These are phyloP conservation scores for Fusarium marasasianum DNA, from an alignment of 2,329 filamentous ascomycete genomes.

Conservation along the genomic window DNA sequence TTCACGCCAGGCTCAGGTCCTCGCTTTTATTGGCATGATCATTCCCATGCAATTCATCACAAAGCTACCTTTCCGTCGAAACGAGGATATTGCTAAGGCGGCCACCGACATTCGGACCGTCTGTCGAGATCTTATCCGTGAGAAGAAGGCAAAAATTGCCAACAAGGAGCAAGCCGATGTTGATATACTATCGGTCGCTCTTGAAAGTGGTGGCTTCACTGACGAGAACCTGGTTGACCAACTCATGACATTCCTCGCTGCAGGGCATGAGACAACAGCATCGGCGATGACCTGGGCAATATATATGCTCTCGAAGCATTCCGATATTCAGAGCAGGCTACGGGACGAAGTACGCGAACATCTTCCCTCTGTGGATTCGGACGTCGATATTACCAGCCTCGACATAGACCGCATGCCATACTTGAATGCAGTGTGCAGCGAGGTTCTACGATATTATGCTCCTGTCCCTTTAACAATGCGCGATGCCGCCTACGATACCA, in stretches of 20 bases:
- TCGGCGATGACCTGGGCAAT: constrained; percentile 79
- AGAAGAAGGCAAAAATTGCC: constrained; percentile 69
- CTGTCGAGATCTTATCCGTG: constrained; percentile 73
- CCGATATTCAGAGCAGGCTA: constrained; percentile 71
- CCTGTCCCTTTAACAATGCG: constrained; percentile 79
- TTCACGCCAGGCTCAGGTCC: constrained; percentile 58
- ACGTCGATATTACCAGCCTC: constrained; percentile 48
- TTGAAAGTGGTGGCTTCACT: constrained; percentile 78
- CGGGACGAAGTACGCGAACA: constrained; percentile 72
- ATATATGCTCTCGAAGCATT: constrained; percentile 74
- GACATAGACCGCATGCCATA: constrained; percentile 81
- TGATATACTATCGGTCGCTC: constrained; percentile 84
- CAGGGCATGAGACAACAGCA: constrained; percentile 83
- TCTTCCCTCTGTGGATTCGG: constrained; percentile 61
- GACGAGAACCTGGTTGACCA: constrained; percentile 88
- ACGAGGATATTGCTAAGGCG: constrained; percentile 69
- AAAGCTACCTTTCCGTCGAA: constrained; percentile 74
- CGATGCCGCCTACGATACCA: constrained; percentile 70
- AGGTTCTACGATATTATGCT: constrained; percentile 77
- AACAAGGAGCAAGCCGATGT: constrained; percentile 61
- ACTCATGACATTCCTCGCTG: constrained; percentile 89
- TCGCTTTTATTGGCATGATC: constrained; percentile 69
- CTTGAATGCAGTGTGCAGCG: constrained; percentile 80
- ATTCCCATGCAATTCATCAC: constrained; percentile 70
- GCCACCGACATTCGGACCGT: constrained; percentile 68